These are phyloP conservation scores for Ulota crispa DNA, from an alignment of 225 moss, liverwort and hornwort species.

Conservation along the genomic window DNA sequence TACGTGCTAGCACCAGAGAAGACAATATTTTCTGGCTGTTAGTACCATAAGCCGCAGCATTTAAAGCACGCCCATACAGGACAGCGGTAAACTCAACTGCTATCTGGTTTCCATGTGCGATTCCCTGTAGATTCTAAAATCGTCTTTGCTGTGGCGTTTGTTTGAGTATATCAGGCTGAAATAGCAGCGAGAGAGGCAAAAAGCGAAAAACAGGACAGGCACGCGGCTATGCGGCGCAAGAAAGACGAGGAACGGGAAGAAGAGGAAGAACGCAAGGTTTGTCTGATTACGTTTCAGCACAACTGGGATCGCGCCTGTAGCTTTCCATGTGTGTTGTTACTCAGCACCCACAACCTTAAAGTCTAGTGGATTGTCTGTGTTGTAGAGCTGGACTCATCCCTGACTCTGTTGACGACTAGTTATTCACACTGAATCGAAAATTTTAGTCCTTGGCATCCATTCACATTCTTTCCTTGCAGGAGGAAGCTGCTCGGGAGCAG, in stretches of 20 bases:
- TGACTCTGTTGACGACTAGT: neutral
- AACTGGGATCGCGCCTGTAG: neutral
- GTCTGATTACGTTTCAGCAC: slow-evolving; percentile 3
- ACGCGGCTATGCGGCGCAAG: slow-evolving; percentile 37
- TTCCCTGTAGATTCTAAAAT: neutral
- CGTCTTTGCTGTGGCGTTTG: slow-evolving; percentile 9
- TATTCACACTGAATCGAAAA: neutral
- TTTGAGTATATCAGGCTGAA: slow-evolving; percentile 63
- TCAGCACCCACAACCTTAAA: neutral
- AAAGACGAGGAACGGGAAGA: slow-evolving; percentile 89
- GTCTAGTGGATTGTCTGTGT: neutral
- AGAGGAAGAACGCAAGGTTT: slow-evolving; percentile 73
- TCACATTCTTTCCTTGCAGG: slow-evolving; percentile 39
- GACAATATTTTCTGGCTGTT: neutral
- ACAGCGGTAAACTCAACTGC: neutral
- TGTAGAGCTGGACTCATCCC: neutral
- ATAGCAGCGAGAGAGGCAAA: slow-evolving; percentile 69
- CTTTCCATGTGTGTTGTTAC: neutral
- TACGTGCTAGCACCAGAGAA: neutral
- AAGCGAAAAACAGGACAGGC: slow-evolving; percentile 71
- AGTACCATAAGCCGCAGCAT: neutral
- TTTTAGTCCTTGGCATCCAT: neutral
- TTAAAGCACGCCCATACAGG: neutral
- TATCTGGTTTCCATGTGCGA: neutral
- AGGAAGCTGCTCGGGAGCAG: slow-evolving; percentile 68